Percentiles rank a stretch among this genome's conserved stretches.
Evolutionary conservation across 345 rosid genomes (phyloP).

Genomic region (Salix arbutifolia): DNA sequence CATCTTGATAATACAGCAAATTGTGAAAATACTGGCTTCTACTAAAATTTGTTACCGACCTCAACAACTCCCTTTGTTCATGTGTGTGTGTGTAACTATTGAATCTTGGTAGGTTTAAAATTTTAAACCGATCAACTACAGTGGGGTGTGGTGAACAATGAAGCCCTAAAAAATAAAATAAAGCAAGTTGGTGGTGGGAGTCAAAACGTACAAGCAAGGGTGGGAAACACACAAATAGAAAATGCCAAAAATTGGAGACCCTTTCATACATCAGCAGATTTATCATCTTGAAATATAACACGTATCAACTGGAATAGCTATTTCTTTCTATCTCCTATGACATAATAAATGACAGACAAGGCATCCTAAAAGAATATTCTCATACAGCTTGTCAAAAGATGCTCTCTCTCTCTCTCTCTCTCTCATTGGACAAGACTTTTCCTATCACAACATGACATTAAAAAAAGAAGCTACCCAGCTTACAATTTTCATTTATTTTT

Average conservation of each 20-base stretch:
- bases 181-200: not conserved
- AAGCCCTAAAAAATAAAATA: not conserved
- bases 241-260: not conserved
- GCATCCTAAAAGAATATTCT: constrained; percentile 1
- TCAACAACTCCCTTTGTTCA: not conserved
- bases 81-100: not conserved
- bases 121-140: not conserved
- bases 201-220: not conserved
- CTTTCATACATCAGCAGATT: not conserved
- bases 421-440: constrained; percentile 4
- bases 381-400: not conserved
- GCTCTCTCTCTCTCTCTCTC: not conserved
- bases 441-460: not conserved
- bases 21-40: not conserved
- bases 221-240: not conserved
- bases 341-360: not conserved
- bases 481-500: not conserved
- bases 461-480: not conserved
- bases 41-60: not conserved
- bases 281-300: not conserved
- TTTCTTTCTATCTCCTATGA: not conserved
- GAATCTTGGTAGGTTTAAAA: not conserved
- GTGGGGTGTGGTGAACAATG: not conserved
- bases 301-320: not conserved
- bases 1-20: not conserved